phyloP scores from a whole-genome alignment of 805 yeast species.

The Torulaspora quercuum region DNA sequence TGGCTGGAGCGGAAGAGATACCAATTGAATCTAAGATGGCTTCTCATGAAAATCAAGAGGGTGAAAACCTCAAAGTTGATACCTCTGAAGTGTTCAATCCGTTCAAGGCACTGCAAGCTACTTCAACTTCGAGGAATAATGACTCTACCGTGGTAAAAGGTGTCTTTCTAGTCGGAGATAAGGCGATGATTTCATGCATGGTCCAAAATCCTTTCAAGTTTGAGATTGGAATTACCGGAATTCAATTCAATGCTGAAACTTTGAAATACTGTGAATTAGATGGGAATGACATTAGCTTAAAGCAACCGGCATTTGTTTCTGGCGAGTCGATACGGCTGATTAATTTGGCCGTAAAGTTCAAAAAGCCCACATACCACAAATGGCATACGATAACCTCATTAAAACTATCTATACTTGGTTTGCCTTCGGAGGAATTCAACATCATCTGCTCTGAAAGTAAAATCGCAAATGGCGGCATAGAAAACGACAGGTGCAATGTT shows the following conservation, averaged over 20 bases:
- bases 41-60: slow-evolving; percentile 11
- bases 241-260: slow-evolving; percentile 39
- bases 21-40: slow-evolving; percentile 21
- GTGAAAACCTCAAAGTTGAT: slow-evolving; percentile 22
- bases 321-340: slow-evolving; percentile 41
- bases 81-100: slow-evolving; percentile 59
- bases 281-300: slow-evolving; percentile 14
- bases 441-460: slow-evolving; percentile 19
- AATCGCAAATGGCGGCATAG: neutral
- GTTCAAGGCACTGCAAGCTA: slow-evolving; percentile 26
- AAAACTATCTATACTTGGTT: slow-evolving; percentile 25
- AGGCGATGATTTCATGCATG: slow-evolving; percentile 51
- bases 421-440: slow-evolving; percentile 19
- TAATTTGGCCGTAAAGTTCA: slow-evolving; percentile 26
- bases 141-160: slow-evolving; percentile 18
- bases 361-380: slow-evolving; percentile 17
- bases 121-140: slow-evolving; percentile 13
- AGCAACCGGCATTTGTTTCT: slow-evolving; percentile 36
- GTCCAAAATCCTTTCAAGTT: slow-evolving; percentile 80
- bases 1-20: slow-evolving; percentile 14
- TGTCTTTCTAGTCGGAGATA: slow-evolving; percentile 54
- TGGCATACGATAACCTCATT: slow-evolving; percentile 18
- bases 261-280: slow-evolving; percentile 28
- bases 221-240: slow-evolving; percentile 56
- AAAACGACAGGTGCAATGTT: slow-evolving; percentile 10